Conservation (phyloP, 306 rosid species). For the Coriaria nepalensis region DNA sequence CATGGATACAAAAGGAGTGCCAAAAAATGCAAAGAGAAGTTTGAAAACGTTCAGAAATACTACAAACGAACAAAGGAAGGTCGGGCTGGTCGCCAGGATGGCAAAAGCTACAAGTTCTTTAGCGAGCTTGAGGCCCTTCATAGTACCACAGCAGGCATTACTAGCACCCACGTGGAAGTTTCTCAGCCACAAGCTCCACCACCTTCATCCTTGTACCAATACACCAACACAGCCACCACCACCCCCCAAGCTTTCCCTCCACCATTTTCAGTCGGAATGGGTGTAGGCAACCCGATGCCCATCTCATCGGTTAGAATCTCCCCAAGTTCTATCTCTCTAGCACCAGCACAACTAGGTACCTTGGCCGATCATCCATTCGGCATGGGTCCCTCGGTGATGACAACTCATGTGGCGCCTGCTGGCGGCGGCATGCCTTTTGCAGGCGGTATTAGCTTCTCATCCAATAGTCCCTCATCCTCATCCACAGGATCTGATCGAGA, state of each 20-base stretch:
- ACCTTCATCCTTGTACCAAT: no score
- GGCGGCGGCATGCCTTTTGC: not conserved
- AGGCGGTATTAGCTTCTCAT: conserved; percentile 20
- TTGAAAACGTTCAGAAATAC: conserved; percentile 36
- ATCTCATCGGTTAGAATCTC: conserved; percentile 20
- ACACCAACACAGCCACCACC: not conserved
- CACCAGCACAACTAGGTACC: conserved; percentile 7
- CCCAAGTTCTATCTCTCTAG: not conserved
- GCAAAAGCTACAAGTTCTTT: conserved; percentile 37
- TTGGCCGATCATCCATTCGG: not conserved
- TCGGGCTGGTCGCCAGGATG: conserved; percentile 41
- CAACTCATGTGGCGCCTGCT: not conserved
- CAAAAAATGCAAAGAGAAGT: conserved; percentile 43
- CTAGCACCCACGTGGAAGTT: conserved; percentile 4
- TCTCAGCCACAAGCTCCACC: not conserved
- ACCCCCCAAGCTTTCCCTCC: not conserved
- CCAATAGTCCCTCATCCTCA: conserved; percentile 24
- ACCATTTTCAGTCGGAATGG: conserved; percentile 5
- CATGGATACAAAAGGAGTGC: conserved; percentile 26
- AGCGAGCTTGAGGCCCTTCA: conserved; percentile 38
- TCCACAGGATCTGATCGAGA: conserved; percentile 15
- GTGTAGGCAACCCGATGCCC: conserved; percentile 28
- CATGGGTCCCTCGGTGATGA: conserved; percentile 4
- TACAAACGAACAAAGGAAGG: conserved; percentile 40
- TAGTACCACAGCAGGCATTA: not conserved